Evolutionary conservation across 306 rosid species (phyloP).

Genomic region (Sphenostylis stenocarpa): DNA sequence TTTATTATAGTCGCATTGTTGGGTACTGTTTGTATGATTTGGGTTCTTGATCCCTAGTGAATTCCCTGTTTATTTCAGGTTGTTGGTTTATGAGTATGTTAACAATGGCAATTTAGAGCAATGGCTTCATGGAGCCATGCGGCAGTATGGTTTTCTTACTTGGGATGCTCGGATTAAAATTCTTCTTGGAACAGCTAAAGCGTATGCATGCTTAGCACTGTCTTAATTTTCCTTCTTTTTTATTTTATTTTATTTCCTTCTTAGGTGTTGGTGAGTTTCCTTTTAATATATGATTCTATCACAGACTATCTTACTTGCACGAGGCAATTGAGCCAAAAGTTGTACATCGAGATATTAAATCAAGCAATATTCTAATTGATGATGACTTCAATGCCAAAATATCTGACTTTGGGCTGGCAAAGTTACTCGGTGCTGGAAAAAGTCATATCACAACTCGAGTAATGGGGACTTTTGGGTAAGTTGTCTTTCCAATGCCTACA

Average conservation of each 20-base stretch:
- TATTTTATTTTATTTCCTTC: background rate
- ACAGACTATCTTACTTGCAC: constrained; percentile 91
- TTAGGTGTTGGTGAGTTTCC: constrained; percentile 5
- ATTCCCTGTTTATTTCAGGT: constrained; percentile 49
- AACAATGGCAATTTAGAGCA: constrained; percentile 90
- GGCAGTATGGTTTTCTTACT: constrained; percentile 75
- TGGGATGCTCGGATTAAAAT: constrained; percentile 95
- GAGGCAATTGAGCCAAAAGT: constrained; percentile 98
- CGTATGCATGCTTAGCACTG: constrained; percentile 47
- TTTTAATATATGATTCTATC: constrained; percentile 30
- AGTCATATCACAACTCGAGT: constrained; percentile 93
- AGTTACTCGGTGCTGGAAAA: constrained; percentile 82
- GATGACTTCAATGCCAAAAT: constrained; percentile 90
- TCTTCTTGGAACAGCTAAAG: constrained; percentile 89
- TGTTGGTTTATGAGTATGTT: constrained; percentile 85
- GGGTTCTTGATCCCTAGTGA: constrained; percentile 19
- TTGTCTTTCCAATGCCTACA: constrained; percentile 7
- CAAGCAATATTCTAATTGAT: constrained; percentile 88
- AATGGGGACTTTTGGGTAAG: constrained; percentile 99
- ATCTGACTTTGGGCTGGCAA: constrained; percentile 95
- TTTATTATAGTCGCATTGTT: background rate
- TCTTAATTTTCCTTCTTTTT: background rate
- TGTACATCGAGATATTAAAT: constrained; percentile 91
- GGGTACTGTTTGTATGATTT: constrained; percentile 18
- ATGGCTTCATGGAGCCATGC: constrained; percentile 93